phyloP scores from a whole-genome alignment of 2,329 filamentous ascomycete genomes.

The Nannizziopsis arthrosporioides region DNA sequence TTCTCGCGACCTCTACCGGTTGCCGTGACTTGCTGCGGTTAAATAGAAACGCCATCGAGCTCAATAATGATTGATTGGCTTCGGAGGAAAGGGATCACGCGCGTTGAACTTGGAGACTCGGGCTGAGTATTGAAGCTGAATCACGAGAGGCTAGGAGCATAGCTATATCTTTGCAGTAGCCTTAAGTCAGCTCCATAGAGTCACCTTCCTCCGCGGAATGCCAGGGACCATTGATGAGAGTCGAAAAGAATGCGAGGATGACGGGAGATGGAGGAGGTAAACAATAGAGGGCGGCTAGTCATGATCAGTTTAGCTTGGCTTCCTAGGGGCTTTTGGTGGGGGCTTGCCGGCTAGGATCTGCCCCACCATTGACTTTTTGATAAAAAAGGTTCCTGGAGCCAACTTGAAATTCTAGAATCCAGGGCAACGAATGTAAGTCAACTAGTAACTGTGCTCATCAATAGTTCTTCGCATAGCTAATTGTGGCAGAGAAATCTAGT shows the following conservation, averaged over 20 bases:
- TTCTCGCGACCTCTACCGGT: constrained; percentile 49
- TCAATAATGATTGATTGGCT: constrained; percentile 3
- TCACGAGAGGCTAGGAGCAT: too few relatives aligned
- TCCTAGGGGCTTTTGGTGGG: constrained; percentile 2
- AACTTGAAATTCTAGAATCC: background rate
- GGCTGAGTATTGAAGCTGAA: background rate
- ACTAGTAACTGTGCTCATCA: background rate
- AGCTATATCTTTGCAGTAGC: too few relatives aligned
- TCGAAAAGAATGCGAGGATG: background rate
- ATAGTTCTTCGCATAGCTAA: background rate
- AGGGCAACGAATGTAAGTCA: background rate
- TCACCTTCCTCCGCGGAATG: too few relatives aligned
- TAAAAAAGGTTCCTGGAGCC: background rate
- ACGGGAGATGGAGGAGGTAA: background rate
- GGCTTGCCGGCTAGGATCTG: background rate
- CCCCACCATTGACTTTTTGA: constrained; percentile 2
- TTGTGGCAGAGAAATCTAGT: background rate
- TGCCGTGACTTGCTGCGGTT: constrained; percentile 50
- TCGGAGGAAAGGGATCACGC: background rate
- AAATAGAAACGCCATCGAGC: constrained; percentile 58
- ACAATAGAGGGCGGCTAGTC: constrained; percentile 2
- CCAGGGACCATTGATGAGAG: background rate
- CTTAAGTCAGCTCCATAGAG: too few relatives aligned
- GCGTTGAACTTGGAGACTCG: background rate
- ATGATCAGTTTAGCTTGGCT: background rate